Percentiles rank a stretch among this genome's conserved stretches.
phyloP scores from a whole-genome alignment of 176 grass and related monocot species.

The Echinochloa phyllopogon region DNA sequence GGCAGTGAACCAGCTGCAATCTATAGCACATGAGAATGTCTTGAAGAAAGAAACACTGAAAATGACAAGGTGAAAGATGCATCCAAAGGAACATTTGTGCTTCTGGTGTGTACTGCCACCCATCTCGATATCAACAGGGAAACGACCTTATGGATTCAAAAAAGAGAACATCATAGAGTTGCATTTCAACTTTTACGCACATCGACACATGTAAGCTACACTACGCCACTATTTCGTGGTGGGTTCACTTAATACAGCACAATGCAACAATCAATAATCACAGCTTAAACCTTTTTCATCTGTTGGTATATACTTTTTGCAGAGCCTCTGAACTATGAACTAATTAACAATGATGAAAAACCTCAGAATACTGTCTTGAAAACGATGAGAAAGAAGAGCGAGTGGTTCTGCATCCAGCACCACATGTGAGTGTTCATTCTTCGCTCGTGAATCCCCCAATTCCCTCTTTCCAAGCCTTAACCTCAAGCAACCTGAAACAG shows the following conservation, averaged over 20 bases:
- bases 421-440: not conserved
- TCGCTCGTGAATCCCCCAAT: conserved; percentile 3
- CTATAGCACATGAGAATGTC: no score
- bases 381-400: not conserved
- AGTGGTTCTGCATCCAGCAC: not conserved
- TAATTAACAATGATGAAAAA: conserved; percentile 26
- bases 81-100: no score
- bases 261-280: conserved; percentile 28
- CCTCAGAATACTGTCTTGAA: not conserved
- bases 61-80: no score
- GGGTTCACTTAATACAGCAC: conserved; percentile 22
- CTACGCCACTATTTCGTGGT: not conserved
- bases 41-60: no score
- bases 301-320: not conserved
- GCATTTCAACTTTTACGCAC: conserved; percentile 18
- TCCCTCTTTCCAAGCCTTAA: conserved; percentile 16
- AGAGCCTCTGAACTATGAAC: not conserved
- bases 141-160: not conserved
- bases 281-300: conserved; percentile 9
- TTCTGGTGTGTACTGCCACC: not conserved
- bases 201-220: not conserved
- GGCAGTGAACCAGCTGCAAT: no score
- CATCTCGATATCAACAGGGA: not conserved
- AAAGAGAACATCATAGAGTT: no score
- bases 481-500: conserved; percentile 45